phyloP scores from a whole-genome alignment of 2,329 filamentous ascomycete genomes.

The Colletotrichum sp. region DNA sequence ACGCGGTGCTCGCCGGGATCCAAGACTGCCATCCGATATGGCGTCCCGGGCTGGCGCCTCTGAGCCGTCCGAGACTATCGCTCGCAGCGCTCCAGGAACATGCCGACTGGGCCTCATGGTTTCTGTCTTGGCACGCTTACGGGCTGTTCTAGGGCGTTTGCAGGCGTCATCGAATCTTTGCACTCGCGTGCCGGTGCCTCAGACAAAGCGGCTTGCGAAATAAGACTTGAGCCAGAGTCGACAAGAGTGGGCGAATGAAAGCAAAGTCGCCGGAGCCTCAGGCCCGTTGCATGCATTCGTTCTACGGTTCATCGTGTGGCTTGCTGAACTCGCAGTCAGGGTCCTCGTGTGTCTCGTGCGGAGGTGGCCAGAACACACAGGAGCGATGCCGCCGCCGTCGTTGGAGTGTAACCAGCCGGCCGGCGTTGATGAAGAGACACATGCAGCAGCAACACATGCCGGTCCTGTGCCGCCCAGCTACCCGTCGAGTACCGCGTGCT shows the following conservation, averaged over 20 bases:
- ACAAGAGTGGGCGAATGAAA: neutral
- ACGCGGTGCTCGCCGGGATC: neutral
- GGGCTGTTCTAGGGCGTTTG: neutral
- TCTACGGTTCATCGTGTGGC: neutral
- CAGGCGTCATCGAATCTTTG: neutral
- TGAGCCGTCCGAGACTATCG: neutral
- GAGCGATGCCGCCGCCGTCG: neutral
- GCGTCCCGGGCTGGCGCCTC: neutral
- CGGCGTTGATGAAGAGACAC: conserved; percentile 4
- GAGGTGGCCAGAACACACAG: neutral
- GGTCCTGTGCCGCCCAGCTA: neutral
- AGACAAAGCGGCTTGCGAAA: neutral
- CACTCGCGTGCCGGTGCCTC: neutral
- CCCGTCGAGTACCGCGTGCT: neutral
- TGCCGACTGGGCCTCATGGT: neutral
- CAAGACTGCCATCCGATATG: neutral
- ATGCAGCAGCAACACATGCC: neutral
- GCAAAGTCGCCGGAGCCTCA: neutral
- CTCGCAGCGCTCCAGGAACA: neutral
- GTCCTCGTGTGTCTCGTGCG: neutral
- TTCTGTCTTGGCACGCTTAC: neutral
- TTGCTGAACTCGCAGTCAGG: neutral
- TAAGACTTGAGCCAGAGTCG: neutral
- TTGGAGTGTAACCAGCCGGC: conserved; percentile 12
- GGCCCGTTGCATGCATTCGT: conserved; percentile 3